Evolutionary conservation across 139 green algal genomes (phyloP).

Genomic region (Asterochloris erici): DNA sequence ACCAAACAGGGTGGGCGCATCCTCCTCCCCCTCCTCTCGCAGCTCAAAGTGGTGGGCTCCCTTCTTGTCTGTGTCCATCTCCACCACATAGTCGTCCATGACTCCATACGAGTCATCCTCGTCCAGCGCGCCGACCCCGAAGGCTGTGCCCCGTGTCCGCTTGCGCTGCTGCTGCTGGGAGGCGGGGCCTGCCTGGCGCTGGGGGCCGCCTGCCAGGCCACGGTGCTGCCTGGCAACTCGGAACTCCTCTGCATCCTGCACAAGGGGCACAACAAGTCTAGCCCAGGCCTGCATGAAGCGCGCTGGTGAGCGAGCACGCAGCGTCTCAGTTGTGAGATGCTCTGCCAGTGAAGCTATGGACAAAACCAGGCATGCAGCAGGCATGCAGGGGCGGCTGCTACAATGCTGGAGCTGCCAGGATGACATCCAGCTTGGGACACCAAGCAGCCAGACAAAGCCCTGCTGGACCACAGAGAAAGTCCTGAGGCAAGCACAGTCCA

Average conservation of each 20-base stretch:
- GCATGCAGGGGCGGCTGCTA: background rate
- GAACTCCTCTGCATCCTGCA: constrained; percentile 72
- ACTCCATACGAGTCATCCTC: constrained; percentile 63
- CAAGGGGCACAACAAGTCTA: background rate
- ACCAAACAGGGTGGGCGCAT: constrained; percentile 11
- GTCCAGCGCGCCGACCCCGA: constrained; percentile 80
- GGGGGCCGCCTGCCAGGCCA: background rate
- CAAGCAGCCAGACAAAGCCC: too few species aligned
- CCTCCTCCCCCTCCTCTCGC: constrained; percentile 25
- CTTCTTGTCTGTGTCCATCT: background rate
- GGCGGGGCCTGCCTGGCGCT: background rate
- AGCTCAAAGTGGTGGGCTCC: constrained; percentile 42
- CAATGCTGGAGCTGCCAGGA: too few species aligned
- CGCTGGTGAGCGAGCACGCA: too few species aligned
- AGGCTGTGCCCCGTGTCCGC: constrained; percentile 67
- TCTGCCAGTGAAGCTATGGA: background rate
- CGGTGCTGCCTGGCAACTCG: constrained; percentile 38
- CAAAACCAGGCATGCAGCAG: background rate
- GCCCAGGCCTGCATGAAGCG: too few species aligned
- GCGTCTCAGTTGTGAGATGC: too few species aligned
- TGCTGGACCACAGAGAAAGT: too few species aligned
- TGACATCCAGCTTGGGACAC: background rate
- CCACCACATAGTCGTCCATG: constrained; percentile 69
- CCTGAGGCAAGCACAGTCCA: too few species aligned
- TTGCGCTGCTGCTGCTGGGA: constrained; percentile 21